Evolutionary conservation across 202 grass and related monocot species (phyloP).

Genomic region (Zizania palustris): DNA sequence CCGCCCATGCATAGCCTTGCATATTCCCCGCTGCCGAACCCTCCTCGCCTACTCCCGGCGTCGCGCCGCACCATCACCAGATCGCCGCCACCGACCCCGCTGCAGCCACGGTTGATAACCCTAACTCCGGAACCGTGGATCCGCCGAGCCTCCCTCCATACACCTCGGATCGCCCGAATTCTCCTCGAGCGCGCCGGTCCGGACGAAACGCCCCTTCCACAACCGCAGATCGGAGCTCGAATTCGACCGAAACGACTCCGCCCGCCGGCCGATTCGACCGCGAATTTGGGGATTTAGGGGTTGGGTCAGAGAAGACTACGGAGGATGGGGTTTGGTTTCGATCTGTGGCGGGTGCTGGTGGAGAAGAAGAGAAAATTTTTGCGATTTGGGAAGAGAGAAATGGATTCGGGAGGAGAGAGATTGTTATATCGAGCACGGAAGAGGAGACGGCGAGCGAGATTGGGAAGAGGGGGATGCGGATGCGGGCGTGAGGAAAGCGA

Average conservation of each 20-base stretch:
- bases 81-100: slow-evolving; percentile 28
- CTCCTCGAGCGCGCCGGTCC: slow-evolving; percentile 21
- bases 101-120: slow-evolving; percentile 30
- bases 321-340: slow-evolving; percentile 2
- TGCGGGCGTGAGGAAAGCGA: slow-evolving; percentile 39
- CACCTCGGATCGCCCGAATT: slow-evolving; percentile 35
- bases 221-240: slow-evolving; percentile 52
- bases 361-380: slow-evolving; percentile 32
- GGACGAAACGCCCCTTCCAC: neutral
- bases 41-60: slow-evolving; percentile 49
- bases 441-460: slow-evolving; percentile 35
- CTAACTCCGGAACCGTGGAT: slow-evolving; percentile 50
- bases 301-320: neutral
- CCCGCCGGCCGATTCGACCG: slow-evolving; percentile 35
- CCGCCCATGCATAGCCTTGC: slow-evolving; percentile 83
- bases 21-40: slow-evolving; percentile 64
- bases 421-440: slow-evolving; percentile 43
- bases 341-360: slow-evolving; percentile 35
- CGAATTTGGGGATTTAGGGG: slow-evolving; percentile 25
- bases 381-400: slow-evolving; percentile 37
- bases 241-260: slow-evolving; percentile 29
- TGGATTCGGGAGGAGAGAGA: slow-evolving; percentile 39
- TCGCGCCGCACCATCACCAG: slow-evolving; percentile 67
- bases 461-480: slow-evolving; percentile 3
- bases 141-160: slow-evolving; percentile 38